phyloP scores from a whole-genome alignment of 352 stramenopile species.

The Globisporangium uncinulatum region DNA sequence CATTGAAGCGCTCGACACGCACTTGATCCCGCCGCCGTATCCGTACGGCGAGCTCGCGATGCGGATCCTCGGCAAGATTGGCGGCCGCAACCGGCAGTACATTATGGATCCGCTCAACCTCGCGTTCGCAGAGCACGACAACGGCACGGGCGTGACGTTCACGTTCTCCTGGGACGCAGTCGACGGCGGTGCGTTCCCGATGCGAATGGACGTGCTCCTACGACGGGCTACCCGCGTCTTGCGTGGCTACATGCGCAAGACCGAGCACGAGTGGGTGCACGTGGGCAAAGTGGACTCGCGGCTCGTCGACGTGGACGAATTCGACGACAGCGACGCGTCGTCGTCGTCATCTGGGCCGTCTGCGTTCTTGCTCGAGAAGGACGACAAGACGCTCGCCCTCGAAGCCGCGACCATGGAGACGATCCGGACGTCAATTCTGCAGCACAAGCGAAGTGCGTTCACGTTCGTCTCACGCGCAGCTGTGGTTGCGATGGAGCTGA shows the following conservation, averaged over 20 bases:
- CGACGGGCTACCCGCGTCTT: slow-evolving; percentile 41
- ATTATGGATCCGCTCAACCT: slow-evolving; percentile 81
- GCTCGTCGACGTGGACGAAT: slow-evolving; percentile 56
- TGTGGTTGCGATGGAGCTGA: slow-evolving; percentile 50
- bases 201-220: slow-evolving; percentile 63
- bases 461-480: slow-evolving; percentile 53
- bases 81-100: slow-evolving; percentile 89
- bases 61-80: slow-evolving; percentile 97
- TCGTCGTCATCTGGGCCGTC: slow-evolving; percentile 8
- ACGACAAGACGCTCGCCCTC: slow-evolving; percentile 77
- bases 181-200: slow-evolving; percentile 19
- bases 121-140: slow-evolving; percentile 39
- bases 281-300: slow-evolving; percentile 53
- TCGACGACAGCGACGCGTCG: slow-evolving; percentile 47
- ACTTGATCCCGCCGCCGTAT: slow-evolving; percentile 96
- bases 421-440: slow-evolving; percentile 56
- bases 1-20: slow-evolving; percentile 93
- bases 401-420: slow-evolving; percentile 61
- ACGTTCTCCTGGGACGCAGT: slow-evolving; percentile 40
- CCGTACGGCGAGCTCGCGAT: slow-evolving; percentile 95
- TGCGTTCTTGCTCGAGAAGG: slow-evolving; percentile 70
- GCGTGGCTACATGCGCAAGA: slow-evolving; percentile 55
- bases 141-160: slow-evolving; percentile 42
- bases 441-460: slow-evolving; percentile 76
- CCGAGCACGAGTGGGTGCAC: slow-evolving; percentile 41